A percentile compares a stretch with the other conserved stretches of the same genome.
These are phyloP conservation scores for Stagonosporopsis rhizophila DNA, from an alignment of 2,329 filamentous ascomycete species.

Conservation along the genomic window DNA sequence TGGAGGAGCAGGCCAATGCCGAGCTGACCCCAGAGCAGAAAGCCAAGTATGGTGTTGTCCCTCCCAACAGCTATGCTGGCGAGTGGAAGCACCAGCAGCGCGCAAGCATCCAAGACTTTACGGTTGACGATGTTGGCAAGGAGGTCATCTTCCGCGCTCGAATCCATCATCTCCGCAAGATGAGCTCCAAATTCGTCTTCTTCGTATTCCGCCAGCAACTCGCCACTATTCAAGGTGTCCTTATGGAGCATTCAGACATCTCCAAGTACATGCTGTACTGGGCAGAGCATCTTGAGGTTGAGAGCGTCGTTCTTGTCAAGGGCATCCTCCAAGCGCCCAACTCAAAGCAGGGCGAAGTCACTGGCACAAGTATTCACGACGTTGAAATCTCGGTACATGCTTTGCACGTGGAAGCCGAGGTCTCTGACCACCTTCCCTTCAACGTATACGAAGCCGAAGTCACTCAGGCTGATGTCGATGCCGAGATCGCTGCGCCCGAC, in stretches of 20 bases:
- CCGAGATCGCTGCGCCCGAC: constrained; percentile 58
- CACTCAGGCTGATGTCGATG: constrained; percentile 62
- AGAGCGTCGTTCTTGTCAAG: constrained; percentile 78
- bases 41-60: constrained; percentile 64
- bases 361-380: constrained; percentile 76
- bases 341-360: constrained; percentile 69
- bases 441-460: constrained; percentile 75
- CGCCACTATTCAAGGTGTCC: constrained; percentile 82
- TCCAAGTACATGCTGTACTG: constrained; percentile 82
- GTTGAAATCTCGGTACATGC: constrained; percentile 76
- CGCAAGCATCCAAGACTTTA: constrained; percentile 60
- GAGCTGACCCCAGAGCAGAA: constrained; percentile 66
- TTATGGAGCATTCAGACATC: constrained; percentile 68
- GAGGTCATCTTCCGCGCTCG: constrained; percentile 73
- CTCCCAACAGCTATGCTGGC: constrained; percentile 65
- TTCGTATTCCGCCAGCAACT: constrained; percentile 85
- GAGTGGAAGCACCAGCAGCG: constrained; percentile 58
- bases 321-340: constrained; percentile 77
- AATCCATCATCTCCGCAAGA: constrained; percentile 78
- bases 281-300: constrained; percentile 81
- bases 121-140: constrained; percentile 61
- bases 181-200: constrained; percentile 85
- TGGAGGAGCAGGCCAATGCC: constrained; percentile 56
- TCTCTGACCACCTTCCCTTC: constrained; percentile 70
- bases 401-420: constrained; percentile 67